Conservation (phyloP, 129 eudicot species). For the Flaveria ramosissima region DNA sequence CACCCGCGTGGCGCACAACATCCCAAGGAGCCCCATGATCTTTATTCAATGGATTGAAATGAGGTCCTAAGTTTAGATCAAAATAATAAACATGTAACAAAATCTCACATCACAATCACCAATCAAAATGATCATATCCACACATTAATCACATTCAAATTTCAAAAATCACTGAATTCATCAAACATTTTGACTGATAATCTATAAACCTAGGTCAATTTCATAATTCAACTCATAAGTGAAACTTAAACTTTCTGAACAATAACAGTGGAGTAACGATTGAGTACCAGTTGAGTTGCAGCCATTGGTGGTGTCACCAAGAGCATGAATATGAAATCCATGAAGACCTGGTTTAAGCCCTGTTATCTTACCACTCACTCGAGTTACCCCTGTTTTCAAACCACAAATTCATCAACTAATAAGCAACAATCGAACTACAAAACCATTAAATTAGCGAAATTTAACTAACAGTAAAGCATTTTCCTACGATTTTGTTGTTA, state of each 20-base stretch:
- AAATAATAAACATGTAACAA: slow-evolving; percentile 16
- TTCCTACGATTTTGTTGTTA: background rate
- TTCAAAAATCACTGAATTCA: background rate
- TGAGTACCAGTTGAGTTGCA: slow-evolving; percentile 91
- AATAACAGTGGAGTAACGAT: no score
- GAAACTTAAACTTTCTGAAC: background rate
- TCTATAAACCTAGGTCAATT: slow-evolving; percentile 18
- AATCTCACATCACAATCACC: background rate
- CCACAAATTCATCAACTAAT: slow-evolving; percentile 16
- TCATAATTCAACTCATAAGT: slow-evolving; percentile 1
- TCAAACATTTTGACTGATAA: slow-evolving; percentile 4
- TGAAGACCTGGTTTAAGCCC: slow-evolving; percentile 89
- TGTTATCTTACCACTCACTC: slow-evolving; percentile 65
- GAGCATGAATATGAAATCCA: slow-evolving; percentile 96
- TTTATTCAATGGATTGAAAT: slow-evolving; percentile 83
- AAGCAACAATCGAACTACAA: slow-evolving; percentile 3
- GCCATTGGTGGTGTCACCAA: slow-evolving; percentile 98
- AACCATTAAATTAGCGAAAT: background rate
- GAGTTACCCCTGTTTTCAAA: slow-evolving; percentile 54
- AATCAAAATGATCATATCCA: background rate
- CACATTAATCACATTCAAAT: background rate
- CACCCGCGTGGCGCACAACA: slow-evolving; percentile 83
- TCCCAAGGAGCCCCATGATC: slow-evolving; percentile 92
- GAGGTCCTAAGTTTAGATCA: slow-evolving; percentile 62
- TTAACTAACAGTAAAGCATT: background rate